A percentile compares a stretch with the other conserved stretches of the same genome.
These are phyloP conservation scores for Coemansia javaensis DNA, from an alignment of 192 early-diverging fungal species.

Conservation along the genomic window DNA sequence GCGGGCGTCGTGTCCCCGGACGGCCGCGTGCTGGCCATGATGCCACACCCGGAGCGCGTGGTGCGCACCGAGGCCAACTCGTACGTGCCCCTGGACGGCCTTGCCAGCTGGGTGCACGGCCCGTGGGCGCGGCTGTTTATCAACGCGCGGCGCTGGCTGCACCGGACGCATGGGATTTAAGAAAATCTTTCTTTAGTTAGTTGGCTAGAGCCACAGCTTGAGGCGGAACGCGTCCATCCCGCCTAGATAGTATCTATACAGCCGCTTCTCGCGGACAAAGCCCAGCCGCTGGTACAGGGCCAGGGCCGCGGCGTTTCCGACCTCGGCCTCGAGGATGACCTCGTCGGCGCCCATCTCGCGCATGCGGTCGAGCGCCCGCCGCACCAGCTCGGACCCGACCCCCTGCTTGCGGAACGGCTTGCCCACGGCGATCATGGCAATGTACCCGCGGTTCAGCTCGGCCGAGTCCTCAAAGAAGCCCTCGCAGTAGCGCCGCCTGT, in stretches of 20 bases:
- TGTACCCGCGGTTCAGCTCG: constrained; percentile 72
- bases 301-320: constrained; percentile 77
- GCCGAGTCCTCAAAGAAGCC: constrained; percentile 10
- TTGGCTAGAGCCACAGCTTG: constrained; percentile 61
- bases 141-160: constrained; percentile 89
- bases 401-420: constrained; percentile 71
- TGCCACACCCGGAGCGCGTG: constrained; percentile 99
- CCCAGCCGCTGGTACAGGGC: constrained; percentile 85
- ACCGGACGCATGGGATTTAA: not conserved
- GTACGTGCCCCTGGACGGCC: constrained; percentile 59
- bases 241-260: constrained; percentile 89
- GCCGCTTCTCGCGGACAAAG: constrained; percentile 87
- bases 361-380: constrained; percentile 73
- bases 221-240: constrained; percentile 87
- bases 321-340: constrained; percentile 84
- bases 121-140: constrained; percentile 92
- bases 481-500: constrained; percentile 21
- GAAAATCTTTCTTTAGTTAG: not conserved
- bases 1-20: constrained; percentile 79
- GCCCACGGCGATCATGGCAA: constrained; percentile 95
- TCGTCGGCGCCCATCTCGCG: constrained; percentile 71
- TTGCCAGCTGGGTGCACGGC: constrained; percentile 49
- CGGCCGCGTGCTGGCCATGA: constrained; percentile 88
- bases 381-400: constrained; percentile 73
- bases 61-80: constrained; percentile 82